These are phyloP conservation scores for Colletotrichum kahawae DNA, from an alignment of 2,329 filamentous ascomycete species.

Conservation along the genomic window DNA sequence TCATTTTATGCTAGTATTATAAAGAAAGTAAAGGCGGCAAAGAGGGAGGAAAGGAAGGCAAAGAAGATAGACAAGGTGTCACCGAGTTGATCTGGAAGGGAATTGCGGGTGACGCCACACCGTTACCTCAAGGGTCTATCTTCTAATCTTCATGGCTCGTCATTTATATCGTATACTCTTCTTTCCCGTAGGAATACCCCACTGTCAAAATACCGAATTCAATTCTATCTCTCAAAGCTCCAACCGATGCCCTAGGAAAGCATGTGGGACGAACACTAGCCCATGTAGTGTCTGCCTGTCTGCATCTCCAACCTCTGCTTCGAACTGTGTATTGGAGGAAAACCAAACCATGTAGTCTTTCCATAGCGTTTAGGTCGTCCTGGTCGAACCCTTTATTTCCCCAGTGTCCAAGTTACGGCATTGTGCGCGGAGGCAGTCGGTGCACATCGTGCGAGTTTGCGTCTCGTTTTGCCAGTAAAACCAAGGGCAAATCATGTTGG, in stretches of 20 bases:
- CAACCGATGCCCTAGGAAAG: not conserved
- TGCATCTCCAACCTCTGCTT: not conserved
- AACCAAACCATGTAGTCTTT: not conserved
- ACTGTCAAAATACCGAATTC: not conserved
- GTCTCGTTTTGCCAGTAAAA: not conserved
- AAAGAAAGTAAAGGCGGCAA: not conserved
- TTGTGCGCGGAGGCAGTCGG: not conserved
- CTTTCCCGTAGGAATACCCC: not conserved
- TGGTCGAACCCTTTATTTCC: fast-evolving
- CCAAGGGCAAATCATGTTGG: not conserved
- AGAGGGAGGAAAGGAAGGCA: not conserved
- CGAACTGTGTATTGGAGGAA: not conserved
- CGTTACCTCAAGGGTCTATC: not conserved
- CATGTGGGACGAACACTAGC: not conserved
- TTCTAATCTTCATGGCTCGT: not conserved
- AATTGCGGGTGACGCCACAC: not conserved
- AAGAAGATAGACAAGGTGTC: not conserved
- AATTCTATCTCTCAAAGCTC: not conserved
- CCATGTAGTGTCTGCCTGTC: not conserved
- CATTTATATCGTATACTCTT: not conserved
- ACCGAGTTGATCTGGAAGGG: not conserved
- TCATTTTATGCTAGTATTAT: not conserved
- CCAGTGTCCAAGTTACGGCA: not conserved
- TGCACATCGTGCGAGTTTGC: not conserved
- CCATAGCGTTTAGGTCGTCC: not conserved